Base-by-base conservation (phyloP, 2,329 filamentous ascomycete species). In the Cercospora janseana region DNA sequence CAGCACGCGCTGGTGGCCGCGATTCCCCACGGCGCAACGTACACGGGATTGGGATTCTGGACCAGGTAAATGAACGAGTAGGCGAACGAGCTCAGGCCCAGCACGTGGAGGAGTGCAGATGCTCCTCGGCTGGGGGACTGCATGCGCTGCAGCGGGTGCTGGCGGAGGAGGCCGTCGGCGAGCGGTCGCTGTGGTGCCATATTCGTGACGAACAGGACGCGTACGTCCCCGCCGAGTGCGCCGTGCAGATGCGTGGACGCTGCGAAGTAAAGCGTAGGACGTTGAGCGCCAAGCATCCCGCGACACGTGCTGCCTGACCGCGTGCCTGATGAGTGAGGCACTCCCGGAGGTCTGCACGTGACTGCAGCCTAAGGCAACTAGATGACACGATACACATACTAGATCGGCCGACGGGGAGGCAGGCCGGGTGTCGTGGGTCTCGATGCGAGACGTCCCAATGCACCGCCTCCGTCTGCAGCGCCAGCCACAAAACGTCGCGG, bases 91-190 rank as follows among this genome's bases (percentile, higher is more conserved):
- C 66, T 60, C 4, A 76, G 65, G n/a, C 72, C 72, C 44, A 67
- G 48, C 66, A 75, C 66, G 66, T 90, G 86, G 32, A 88, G 66
- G 7, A 80, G 52, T 16, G 85, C 77, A 2, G 86, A 88, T 49
- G 80, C 60, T 31, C 77, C 77, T 51, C 79, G 79, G 1, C 83
- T 84, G 1, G 86, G 86, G 52, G 85, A 83, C 3, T 75, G 64
- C 15, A 88, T 70, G 29, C 83, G 76, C 68, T 89, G 86, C 4
- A 87, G 75, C 34, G 79, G 80, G 70, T 88, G 84, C 37, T 63
- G 66, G 42, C 63, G 61, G 46, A 67, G 60, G 43, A 69, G 56
- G 52, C 60, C 48, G 24, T 54, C 52, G 12, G 63, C 57, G 6
- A 58, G 42, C 28, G 41, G 34, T 16, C 26, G 43, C 26, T 56